These are phyloP conservation scores for Alternaria sp. DNA, from an alignment of 2,329 filamentous ascomycete species.

Conservation along the genomic window DNA sequence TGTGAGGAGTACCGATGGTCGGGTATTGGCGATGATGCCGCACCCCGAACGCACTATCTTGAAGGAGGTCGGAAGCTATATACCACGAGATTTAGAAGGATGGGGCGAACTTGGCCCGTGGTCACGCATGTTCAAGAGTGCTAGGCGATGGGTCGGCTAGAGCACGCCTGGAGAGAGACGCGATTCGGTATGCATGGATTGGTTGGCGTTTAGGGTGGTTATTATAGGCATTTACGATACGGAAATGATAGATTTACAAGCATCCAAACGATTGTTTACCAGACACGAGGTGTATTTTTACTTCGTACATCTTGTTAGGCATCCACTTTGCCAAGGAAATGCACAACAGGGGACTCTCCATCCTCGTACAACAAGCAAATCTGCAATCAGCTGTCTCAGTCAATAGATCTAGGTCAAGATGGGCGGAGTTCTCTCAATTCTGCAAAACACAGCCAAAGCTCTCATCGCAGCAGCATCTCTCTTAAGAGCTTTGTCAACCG, in stretches of 20 bases:
- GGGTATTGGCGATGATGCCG: conserved; percentile 89
- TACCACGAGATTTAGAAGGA: conserved; percentile 66
- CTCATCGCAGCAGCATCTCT: not conserved
- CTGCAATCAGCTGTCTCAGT: not conserved
- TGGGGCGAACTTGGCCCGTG: conserved; percentile 87
- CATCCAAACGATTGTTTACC: not conserved
- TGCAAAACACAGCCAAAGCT: not conserved
- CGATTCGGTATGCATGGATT: not conserved
- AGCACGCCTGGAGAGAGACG: not conserved
- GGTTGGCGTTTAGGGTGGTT: conserved; percentile 2
- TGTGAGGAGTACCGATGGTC: conserved; percentile 76
- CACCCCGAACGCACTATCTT: conserved; percentile 91
- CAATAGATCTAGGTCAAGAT: not conserved
- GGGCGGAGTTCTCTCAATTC: not conserved
- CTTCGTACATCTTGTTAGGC: not conserved
- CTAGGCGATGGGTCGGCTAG: conserved; percentile 82
- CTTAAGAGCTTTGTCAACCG: conserved; percentile 3
- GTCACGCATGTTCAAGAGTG: conserved; percentile 85
- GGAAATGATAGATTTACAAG: conserved; percentile 3
- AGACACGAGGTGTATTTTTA: not conserved
- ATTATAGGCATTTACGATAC: not conserved
- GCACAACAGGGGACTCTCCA: not conserved
- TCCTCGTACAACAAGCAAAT: not conserved
- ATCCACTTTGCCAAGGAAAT: not conserved
- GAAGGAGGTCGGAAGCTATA: conserved; percentile 77